These are phyloP conservation scores for Melampsora americana DNA, from an alignment of 1,284 basidiomycete genomes.

Conservation along the genomic window DNA sequence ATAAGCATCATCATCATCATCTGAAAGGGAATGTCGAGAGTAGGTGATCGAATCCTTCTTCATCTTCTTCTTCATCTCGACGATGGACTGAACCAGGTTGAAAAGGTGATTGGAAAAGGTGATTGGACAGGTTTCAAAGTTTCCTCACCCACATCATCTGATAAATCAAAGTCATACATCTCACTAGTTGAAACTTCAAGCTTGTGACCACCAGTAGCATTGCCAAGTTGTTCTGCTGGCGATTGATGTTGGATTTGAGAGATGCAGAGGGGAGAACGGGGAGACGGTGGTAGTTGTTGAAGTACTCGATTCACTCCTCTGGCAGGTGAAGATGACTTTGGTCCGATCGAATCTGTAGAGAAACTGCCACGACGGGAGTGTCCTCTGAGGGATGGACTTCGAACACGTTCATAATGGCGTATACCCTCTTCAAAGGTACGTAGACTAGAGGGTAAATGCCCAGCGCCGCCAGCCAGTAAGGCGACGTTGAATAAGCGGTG, in stretches of 20 bases:
- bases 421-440: conserved; percentile 41
- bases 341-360: conserved; percentile 3
- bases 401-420: conserved; percentile 39
- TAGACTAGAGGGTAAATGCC: conserved; percentile 19
- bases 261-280: not conserved
- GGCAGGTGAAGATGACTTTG: not conserved
- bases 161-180: conserved; percentile 37
- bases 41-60: not conserved
- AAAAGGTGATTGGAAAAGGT: conserved; percentile 2
- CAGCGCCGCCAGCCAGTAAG: conserved; percentile 18
- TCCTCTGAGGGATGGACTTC: conserved; percentile 32
- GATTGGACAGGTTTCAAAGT: conserved; percentile 15
- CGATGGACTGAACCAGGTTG: conserved; percentile 12
- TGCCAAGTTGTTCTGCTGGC: not conserved
- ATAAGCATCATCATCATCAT: not conserved
- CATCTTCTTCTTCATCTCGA: conserved; percentile 6
- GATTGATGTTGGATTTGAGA: not conserved
- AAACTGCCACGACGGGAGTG: conserved; percentile 34
- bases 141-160: conserved; percentile 33
- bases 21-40: not conserved
- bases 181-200: conserved; percentile 12
- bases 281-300: not conserved
- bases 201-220: not conserved
- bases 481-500: conserved; percentile 10
- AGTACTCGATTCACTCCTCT: not conserved